Conservation (phyloP, 768 basidiomycete species). For the Kockovaella imperatae region DNA sequence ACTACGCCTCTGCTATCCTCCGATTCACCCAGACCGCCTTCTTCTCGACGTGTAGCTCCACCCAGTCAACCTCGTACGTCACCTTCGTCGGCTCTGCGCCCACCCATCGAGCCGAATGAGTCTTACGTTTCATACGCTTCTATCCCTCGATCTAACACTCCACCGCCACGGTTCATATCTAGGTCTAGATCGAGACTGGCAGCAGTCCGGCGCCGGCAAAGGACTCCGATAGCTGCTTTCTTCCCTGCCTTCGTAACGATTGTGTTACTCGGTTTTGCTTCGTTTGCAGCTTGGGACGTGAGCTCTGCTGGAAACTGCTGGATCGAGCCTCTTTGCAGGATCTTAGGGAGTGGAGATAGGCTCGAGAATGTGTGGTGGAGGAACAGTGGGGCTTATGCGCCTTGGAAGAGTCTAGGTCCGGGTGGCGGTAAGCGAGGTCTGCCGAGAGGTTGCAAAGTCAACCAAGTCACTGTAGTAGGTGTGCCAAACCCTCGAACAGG, state of each 20-base stretch:
- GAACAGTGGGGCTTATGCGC: conserved; percentile 34
- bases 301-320: conserved; percentile 25
- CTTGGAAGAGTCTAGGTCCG: conserved; percentile 20
- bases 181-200: no score
- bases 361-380: conserved; percentile 30
- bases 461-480: conserved; percentile 36
- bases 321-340: conserved; percentile 23
- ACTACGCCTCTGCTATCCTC: no score
- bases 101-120: no score
- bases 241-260: conserved; percentile 6
- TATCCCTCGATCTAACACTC: no score
- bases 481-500: background rate
- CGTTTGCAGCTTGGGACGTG: conserved; percentile 30
- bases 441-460: conserved; percentile 34
- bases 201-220: conserved; percentile 4
- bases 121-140: no score
- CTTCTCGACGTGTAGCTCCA: no score
- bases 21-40: no score
- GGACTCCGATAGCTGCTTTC: conserved; percentile 1
- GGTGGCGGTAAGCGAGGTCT: conserved; percentile 26
- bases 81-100: no score
- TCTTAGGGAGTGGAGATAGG: conserved; percentile 13
- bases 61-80: no score
- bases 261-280: conserved; percentile 9
- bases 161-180: no score